A percentile compares a stretch with the other conserved stretches of the same genome.
phyloP scores from a whole-genome alignment of 345 rosid species.

The Tarenaya hassleriana region DNA sequence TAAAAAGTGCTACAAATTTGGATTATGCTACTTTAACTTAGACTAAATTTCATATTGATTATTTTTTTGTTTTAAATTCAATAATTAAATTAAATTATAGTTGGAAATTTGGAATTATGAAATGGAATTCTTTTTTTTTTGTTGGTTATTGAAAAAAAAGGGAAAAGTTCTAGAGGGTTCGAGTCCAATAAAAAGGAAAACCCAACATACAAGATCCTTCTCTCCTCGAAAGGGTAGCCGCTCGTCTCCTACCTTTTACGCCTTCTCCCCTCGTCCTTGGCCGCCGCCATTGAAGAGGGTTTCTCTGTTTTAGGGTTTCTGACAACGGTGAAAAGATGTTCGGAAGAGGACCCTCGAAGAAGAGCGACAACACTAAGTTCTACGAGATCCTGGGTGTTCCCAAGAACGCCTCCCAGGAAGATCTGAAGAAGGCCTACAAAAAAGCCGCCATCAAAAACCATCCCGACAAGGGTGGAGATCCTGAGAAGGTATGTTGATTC shows the following conservation, averaged over 20 bases:
- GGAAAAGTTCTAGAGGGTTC: constrained; percentile 25
- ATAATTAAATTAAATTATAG: constrained; percentile 7
- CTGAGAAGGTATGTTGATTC: constrained; percentile 56
- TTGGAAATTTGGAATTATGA: not conserved
- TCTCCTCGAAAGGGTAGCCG: too few species aligned
- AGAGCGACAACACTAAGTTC: constrained; percentile 70
- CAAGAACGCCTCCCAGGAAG: constrained; percentile 64
- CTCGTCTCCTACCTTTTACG: constrained; percentile 9
- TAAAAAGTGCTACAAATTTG: too few species aligned
- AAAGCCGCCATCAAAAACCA: constrained; percentile 93
- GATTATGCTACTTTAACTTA: too few species aligned
- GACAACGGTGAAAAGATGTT: constrained; percentile 43
- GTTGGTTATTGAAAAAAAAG: not conserved
- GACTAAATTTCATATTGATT: too few species aligned
- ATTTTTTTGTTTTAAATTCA: too few species aligned
- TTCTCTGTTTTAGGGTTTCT: constrained; percentile 19
- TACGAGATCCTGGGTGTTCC: constrained; percentile 85
- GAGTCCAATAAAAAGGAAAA: too few species aligned
- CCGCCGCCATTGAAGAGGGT: not conserved
- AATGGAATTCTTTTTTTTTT: too few species aligned
- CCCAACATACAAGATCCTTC: too few species aligned
- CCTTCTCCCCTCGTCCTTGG: not conserved
- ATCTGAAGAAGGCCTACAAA: constrained; percentile 81
- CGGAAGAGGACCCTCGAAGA: constrained; percentile 63
- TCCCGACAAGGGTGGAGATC: constrained; percentile 99